Conservation (phyloP, 139 green algal species). For the Chlamydomonas incerta region DNA sequence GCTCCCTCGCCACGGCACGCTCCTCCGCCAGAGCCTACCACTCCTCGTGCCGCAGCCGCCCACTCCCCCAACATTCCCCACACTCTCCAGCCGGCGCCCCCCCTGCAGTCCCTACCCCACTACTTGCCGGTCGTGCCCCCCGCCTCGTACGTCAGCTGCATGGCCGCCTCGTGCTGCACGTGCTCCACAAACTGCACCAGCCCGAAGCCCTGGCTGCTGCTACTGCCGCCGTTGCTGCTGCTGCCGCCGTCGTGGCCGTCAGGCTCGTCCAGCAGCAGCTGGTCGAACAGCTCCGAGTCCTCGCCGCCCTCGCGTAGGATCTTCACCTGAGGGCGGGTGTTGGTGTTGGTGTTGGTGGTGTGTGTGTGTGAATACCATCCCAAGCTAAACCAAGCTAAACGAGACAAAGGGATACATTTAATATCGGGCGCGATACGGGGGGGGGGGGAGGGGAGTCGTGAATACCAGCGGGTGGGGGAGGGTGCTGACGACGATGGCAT, state of each 20-base stretch:
- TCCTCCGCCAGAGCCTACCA: too few species aligned
- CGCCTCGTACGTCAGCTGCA: constrained; percentile 52
- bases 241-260: constrained; percentile 18
- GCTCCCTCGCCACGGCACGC: too few species aligned
- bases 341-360: too few species aligned
- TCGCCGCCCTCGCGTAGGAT: constrained; percentile 73
- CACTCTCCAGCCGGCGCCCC: too few species aligned
- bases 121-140: background rate
- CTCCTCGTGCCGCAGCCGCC: too few species aligned
- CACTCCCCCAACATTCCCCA: background rate
- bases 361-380: too few species aligned
- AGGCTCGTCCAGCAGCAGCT: constrained; percentile 82
- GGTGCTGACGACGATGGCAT: too few species aligned
- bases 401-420: too few species aligned
- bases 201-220: constrained; percentile 31
- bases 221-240: background rate
- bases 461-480: too few species aligned
- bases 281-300: constrained; percentile 67
- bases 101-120: background rate
- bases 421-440: too few species aligned
- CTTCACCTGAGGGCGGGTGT: constrained; percentile 42
- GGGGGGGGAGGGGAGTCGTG: too few species aligned
- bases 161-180: constrained; percentile 52
- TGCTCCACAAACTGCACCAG: constrained; percentile 68
- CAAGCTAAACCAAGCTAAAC: too few species aligned